phyloP scores from a whole-genome alignment of 495 filamentous ascomycete genomes.

The Neurospora africana region DNA sequence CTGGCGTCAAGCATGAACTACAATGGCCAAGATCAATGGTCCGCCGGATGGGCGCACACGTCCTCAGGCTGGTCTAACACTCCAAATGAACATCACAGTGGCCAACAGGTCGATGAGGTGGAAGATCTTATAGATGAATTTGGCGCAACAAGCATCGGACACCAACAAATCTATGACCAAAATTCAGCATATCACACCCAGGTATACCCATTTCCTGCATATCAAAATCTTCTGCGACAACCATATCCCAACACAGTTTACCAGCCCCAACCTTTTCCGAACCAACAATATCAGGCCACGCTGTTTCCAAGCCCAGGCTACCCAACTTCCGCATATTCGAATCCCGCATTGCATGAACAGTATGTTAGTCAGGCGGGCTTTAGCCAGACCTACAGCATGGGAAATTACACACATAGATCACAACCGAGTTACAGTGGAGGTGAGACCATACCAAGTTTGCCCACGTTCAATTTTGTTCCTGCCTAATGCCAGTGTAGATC shows the following conservation, averaged over 20 bases:
- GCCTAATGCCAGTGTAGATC: neutral
- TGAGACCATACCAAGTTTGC: neutral
- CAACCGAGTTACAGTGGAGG: neutral
- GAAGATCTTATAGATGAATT: conserved; percentile 2
- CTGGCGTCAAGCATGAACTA: neutral
- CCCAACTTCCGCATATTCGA: neutral
- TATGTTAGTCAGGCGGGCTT: neutral
- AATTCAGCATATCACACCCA: neutral
- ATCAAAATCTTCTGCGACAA: neutral
- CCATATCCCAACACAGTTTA: neutral
- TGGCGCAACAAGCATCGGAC: neutral
- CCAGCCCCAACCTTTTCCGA: neutral
- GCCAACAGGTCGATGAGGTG: conserved; percentile 1
- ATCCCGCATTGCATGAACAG: neutral
- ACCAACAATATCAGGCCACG: neutral
- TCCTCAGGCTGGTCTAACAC: neutral
- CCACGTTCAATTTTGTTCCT: neutral
- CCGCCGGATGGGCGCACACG: neutral
- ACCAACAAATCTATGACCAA: conserved; percentile 1
- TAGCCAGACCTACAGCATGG: neutral
- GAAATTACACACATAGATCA: neutral
- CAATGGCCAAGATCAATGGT: neutral
- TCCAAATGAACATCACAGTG: neutral
- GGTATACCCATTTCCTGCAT: neutral
- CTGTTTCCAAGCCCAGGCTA: neutral